These are phyloP conservation scores for Pisolithus tinctorius DNA, from an alignment of 768 basidiomycete genomes.

Conservation along the genomic window DNA sequence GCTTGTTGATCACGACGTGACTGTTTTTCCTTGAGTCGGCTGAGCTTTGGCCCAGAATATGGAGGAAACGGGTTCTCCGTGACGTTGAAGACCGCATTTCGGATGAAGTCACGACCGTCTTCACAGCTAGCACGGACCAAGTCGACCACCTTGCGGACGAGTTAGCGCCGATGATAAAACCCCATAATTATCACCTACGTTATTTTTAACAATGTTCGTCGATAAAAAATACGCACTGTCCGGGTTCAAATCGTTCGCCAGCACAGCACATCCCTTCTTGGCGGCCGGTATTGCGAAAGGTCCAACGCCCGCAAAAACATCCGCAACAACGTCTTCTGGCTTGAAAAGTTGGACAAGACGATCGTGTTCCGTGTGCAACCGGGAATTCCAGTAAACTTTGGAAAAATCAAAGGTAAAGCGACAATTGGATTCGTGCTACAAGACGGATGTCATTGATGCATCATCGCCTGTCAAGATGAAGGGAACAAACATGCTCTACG, in stretches of 20 bases:
- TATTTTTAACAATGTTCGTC: conserved; percentile 69
- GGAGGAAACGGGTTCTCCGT: conserved; percentile 64
- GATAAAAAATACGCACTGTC: conserved; percentile 71
- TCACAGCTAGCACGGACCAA: conserved; percentile 68
- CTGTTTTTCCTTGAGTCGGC: conserved; percentile 35
- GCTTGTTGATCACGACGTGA: conserved; percentile 32
- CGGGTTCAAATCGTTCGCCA: conserved; percentile 95
- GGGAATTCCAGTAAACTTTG: conserved; percentile 97
- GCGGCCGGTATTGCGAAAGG: conserved; percentile 94
- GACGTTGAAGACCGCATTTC: conserved; percentile 41
- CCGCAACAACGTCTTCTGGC: conserved; percentile 75
- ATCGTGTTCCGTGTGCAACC: conserved; percentile 86
- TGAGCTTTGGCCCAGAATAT: conserved; percentile 37
- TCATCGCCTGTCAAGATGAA: neutral
- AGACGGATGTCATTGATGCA: conserved; percentile 1
- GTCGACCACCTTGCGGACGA: conserved; percentile 44
- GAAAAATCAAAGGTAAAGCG: conserved; percentile 91
- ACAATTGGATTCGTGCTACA: conserved; percentile 78
- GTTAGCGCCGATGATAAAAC: conserved; percentile 1
- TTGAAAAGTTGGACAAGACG: conserved; percentile 72
- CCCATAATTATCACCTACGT: conserved; percentile 39
- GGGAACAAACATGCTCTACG: conserved; percentile 72
- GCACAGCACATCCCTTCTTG: conserved; percentile 81
- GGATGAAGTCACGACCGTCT: conserved; percentile 87
- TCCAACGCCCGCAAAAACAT: conserved; percentile 96